These are phyloP conservation scores for Penicillium crustosum DNA, from an alignment of 2,329 filamentous ascomycete genomes.

Conservation along the genomic window DNA sequence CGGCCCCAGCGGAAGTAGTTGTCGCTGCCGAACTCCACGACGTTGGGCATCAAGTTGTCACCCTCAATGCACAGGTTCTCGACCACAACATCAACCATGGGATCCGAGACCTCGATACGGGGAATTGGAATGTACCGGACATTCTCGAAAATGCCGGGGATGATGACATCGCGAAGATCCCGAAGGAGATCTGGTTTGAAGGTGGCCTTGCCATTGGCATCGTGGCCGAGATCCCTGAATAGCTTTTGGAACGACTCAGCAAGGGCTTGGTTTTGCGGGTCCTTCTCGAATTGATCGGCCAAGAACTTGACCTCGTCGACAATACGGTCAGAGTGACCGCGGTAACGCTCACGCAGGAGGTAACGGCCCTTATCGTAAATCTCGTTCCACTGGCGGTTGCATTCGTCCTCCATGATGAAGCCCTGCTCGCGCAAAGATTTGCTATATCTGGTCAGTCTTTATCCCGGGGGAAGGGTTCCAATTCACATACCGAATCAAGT, in stretches of 20 bases:
- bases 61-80: slow-evolving; percentile 95
- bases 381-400: slow-evolving; percentile 76
- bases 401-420: slow-evolving; percentile 79
- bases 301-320: slow-evolving; percentile 90
- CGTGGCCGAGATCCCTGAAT: slow-evolving; percentile 86
- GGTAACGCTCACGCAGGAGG: slow-evolving; percentile 86
- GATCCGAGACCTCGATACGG: slow-evolving; percentile 87
- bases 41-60: slow-evolving; percentile 94
- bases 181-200: slow-evolving; percentile 95
- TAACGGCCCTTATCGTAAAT: slow-evolving; percentile 84
- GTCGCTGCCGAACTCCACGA: slow-evolving; percentile 82
- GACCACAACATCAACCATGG: slow-evolving; percentile 79
- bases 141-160: slow-evolving; percentile 79
- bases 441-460: slow-evolving; percentile 37
- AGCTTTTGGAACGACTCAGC: slow-evolving; percentile 74
- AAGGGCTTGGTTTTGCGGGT: slow-evolving; percentile 82
- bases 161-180: slow-evolving; percentile 81
- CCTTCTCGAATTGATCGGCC: slow-evolving; percentile 82
- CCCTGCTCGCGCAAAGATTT: slow-evolving; percentile 85
- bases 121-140: slow-evolving; percentile 89
- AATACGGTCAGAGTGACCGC: slow-evolving; percentile 78
- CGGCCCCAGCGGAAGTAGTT: slow-evolving; percentile 95
- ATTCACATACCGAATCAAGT: slow-evolving; percentile 60
- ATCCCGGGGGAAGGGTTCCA: background rate
- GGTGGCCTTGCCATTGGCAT: slow-evolving; percentile 74